A percentile compares a stretch with the other conserved stretches of the same genome.
phyloP scores from a whole-genome alignment of 192 early-diverging fungal genomes.

The Coemansia sp. region DNA sequence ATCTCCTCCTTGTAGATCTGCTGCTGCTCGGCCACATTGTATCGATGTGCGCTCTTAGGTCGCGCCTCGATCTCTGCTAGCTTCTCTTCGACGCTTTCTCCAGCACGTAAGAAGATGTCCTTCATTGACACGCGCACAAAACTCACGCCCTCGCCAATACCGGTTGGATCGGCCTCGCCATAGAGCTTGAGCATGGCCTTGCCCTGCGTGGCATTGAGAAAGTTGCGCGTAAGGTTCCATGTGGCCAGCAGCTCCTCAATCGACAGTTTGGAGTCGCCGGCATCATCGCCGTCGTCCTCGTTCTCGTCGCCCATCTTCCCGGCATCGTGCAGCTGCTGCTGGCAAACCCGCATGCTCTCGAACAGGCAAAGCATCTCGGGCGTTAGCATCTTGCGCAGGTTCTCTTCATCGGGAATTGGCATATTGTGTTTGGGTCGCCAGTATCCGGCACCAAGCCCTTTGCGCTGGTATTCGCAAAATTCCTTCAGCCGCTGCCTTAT shows the following conservation, averaged over 20 bases:
- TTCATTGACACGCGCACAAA: conserved; percentile 97
- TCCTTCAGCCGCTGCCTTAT: conserved; percentile 94
- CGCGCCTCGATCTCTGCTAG: conserved; percentile 77
- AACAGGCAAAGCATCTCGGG: conserved; percentile 95
- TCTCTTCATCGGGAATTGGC: conserved; percentile 80
- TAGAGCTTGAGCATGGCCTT: conserved; percentile 95
- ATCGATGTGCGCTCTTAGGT: conserved; percentile 80
- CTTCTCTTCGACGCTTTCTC: conserved; percentile 82
- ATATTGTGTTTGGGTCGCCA: conserved; percentile 83
- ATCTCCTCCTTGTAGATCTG: conserved; percentile 94
- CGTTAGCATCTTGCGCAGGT: conserved; percentile 85
- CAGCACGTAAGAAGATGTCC: conserved; percentile 89
- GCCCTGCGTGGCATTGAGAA: conserved; percentile 87
- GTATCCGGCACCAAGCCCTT: conserved; percentile 80
- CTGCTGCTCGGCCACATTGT: conserved; percentile 92
- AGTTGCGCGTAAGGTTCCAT: conserved; percentile 94
- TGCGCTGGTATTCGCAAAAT: conserved; percentile 91
- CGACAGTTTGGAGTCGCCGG: conserved; percentile 66
- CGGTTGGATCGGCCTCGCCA: conserved; percentile 97
- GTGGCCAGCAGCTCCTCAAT: conserved; percentile 93
- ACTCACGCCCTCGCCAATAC: conserved; percentile 93
- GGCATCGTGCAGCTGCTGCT: conserved; percentile 86
- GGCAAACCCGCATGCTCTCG: conserved; percentile 90
- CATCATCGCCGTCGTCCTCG: conserved; percentile 70
- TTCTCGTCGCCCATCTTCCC: conserved; percentile 72